Conservation (phyloP, 768 basidiomycete genomes). For the Panaeolus cyanescens region DNA sequence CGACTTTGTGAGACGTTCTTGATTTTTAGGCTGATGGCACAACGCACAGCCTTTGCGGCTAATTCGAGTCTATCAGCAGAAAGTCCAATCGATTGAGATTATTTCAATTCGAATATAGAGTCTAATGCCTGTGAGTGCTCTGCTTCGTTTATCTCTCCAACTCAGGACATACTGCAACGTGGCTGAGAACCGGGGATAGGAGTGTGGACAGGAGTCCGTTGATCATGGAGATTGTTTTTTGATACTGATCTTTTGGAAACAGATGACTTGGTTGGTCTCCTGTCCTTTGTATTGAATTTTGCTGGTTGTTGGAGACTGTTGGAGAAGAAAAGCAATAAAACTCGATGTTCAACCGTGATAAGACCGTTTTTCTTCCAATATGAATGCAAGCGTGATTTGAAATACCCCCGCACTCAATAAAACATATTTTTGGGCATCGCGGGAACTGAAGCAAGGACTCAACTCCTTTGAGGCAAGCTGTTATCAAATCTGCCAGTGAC, state of each 20-base stretch:
- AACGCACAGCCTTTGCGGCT: too few relatives aligned
- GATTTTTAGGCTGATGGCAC: too few relatives aligned
- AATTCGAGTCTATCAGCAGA: too few relatives aligned
- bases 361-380: too few relatives aligned
- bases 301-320: too few relatives aligned
- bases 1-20: too few relatives aligned
- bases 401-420: neutral
- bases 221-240: constrained; percentile 1
- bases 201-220: neutral
- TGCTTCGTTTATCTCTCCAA: neutral
- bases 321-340: neutral
- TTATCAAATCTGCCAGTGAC: neutral
- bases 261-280: neutral
- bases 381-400: neutral
- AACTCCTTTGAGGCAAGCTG: neutral
- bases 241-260: neutral
- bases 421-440: neutral
- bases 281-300: neutral
- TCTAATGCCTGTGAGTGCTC: neutral
- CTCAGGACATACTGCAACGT: neutral
- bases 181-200: neutral
- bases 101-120: too few relatives aligned
- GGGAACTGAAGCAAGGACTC: neutral
- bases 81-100: too few relatives aligned
- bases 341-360: neutral